Conservation (phyloP, 2,329 filamentous ascomycete species). For the Ophiosphaerella korrae region DNA sequence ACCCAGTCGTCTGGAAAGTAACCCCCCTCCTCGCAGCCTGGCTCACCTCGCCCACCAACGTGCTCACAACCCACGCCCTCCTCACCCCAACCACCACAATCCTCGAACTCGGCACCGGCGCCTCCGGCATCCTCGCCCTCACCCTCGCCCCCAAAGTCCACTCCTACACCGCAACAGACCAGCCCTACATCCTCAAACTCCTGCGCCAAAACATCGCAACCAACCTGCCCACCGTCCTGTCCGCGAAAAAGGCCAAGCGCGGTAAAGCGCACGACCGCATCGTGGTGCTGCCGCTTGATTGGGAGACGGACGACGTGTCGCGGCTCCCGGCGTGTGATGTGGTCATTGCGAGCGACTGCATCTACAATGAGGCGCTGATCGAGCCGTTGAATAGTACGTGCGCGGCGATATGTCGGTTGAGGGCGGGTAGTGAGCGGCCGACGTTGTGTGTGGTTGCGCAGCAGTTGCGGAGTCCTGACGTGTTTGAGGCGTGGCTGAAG, state of each 20-base stretch:
- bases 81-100: slow-evolving; percentile 63
- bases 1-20: slow-evolving; percentile 84
- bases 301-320: slow-evolving; percentile 67
- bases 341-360: slow-evolving; percentile 87
- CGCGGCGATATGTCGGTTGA: slow-evolving; percentile 71
- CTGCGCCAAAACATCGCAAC: slow-evolving; percentile 76
- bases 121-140: slow-evolving; percentile 79
- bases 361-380: slow-evolving; percentile 90
- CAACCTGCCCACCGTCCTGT: slow-evolving; percentile 52
- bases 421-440: slow-evolving; percentile 49
- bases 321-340: slow-evolving; percentile 66
- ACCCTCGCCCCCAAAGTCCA: slow-evolving; percentile 65
- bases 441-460: slow-evolving; percentile 84
- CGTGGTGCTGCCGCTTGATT: slow-evolving; percentile 67
- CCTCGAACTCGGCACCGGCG: slow-evolving; percentile 87
- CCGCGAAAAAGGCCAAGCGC: slow-evolving; percentile 12
- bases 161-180: slow-evolving; percentile 82
- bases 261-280: slow-evolving; percentile 11
- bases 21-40: slow-evolving; percentile 82
- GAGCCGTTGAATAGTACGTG: slow-evolving; percentile 82
- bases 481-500: slow-evolving; percentile 81
- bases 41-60: slow-evolving; percentile 68
- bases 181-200: slow-evolving; percentile 79
- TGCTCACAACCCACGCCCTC: slow-evolving; percentile 63
- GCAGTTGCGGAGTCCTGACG: slow-evolving; percentile 82